These are phyloP conservation scores for Oryza officinalis DNA, from an alignment of 176 grass and related monocot genomes.

Conservation along the genomic window DNA sequence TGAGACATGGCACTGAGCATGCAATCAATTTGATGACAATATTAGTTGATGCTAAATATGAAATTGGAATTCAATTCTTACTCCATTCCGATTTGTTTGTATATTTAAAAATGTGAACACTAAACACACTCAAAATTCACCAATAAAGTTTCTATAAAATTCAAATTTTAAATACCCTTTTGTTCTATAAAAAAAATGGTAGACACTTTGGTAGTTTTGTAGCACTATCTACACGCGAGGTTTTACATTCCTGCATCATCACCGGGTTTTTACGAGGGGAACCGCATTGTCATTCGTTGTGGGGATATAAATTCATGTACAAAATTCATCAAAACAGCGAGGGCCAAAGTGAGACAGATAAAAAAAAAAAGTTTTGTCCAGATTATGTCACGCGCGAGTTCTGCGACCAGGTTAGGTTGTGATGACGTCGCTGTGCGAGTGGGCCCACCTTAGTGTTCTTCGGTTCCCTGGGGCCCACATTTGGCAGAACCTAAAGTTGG, in stretches of 20 bases:
- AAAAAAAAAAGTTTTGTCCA: too few species aligned
- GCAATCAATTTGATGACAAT: background rate
- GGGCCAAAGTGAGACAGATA: background rate
- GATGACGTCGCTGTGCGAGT: background rate
- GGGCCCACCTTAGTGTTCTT: background rate
- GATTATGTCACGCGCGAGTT: conserved; percentile 4
- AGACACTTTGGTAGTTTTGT: background rate
- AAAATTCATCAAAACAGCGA: background rate
- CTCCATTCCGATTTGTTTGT: background rate
- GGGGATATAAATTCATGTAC: background rate
- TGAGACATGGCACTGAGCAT: background rate
- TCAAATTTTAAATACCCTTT: background rate
- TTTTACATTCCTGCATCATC: background rate
- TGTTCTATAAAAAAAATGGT: background rate
- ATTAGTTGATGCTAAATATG: background rate
- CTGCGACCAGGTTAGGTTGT: background rate
- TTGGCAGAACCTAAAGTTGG: conserved; percentile 38
- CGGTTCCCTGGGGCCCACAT: background rate
- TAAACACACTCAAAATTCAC: too few species aligned
- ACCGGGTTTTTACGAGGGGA: background rate
- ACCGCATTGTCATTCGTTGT: background rate
- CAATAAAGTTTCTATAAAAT: background rate
- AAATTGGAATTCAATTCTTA: background rate
- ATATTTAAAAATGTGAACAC: background rate
- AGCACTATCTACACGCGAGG: background rate